Evolutionary conservation across 2,329 filamentous ascomycete genomes (phyloP).

Genomic region (Cyphellophora attinorum): DNA sequence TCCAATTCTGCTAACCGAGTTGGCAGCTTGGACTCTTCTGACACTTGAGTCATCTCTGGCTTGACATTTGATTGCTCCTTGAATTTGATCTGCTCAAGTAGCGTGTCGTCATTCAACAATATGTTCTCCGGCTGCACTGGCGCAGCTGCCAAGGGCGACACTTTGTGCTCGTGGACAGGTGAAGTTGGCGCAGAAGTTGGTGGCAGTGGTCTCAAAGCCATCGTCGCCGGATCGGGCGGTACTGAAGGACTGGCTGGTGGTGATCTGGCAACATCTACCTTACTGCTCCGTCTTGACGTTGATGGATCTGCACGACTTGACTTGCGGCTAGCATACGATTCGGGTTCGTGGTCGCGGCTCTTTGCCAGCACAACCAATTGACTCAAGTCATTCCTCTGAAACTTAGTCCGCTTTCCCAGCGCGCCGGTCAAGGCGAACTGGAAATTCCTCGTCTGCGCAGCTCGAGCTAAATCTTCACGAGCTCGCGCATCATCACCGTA

Average conservation of each 20-base stretch:
- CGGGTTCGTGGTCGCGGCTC: slow-evolving; percentile 43
- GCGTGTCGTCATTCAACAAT: slow-evolving; percentile 81
- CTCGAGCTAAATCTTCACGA: slow-evolving; percentile 58
- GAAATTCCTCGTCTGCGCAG: slow-evolving; percentile 59
- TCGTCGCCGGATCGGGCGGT: background rate
- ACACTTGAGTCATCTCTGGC: slow-evolving; percentile 20
- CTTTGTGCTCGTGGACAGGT: slow-evolving; percentile 7
- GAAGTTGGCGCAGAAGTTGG: slow-evolving; percentile 2
- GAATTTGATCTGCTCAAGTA: slow-evolving; percentile 81
- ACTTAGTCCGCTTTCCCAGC: slow-evolving; percentile 56
- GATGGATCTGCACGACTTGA: slow-evolving; percentile 6
- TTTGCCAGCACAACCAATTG: slow-evolving; percentile 86
- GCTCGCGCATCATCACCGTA: slow-evolving; percentile 74
- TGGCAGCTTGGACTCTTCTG: slow-evolving; percentile 47
- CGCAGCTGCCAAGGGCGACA: slow-evolving; percentile 3
- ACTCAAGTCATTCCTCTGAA: slow-evolving; percentile 46
- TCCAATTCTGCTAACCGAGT: slow-evolving; percentile 53
- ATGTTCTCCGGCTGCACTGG: slow-evolving; percentile 55
- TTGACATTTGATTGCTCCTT: slow-evolving; percentile 40
- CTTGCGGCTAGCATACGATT: slow-evolving; percentile 10
- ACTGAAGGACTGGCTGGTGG: background rate
- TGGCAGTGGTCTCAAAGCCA: background rate
- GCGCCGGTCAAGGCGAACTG: slow-evolving; percentile 76
- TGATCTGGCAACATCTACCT: slow-evolving; percentile 3
- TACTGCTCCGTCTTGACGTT: slow-evolving; percentile 9